Percentiles rank a stretch among this genome's conserved stretches.
Conservation (phyloP, 352 stramenopile species). For the Pythium diclinum region DNA sequence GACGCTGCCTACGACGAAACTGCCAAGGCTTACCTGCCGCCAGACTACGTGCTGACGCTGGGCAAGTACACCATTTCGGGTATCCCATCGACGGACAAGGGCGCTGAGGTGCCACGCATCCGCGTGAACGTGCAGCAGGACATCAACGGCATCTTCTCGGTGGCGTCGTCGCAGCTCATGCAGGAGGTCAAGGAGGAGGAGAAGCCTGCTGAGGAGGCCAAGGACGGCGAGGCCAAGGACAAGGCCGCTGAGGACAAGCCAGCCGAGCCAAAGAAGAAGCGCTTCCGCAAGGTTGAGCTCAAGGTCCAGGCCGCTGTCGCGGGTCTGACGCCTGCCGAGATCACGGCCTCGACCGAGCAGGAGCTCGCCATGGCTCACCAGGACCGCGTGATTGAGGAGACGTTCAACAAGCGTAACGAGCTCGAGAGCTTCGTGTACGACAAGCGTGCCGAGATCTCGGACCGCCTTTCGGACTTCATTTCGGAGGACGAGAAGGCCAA, state of each 20-base stretch:
- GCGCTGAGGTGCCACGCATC: conserved; percentile 86
- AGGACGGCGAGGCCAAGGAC: conserved; percentile 59
- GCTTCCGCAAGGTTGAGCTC: conserved; percentile 90
- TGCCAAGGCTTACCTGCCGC: conserved; percentile 55
- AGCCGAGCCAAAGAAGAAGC: conserved; percentile 92
- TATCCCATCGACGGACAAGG: conserved; percentile 70
- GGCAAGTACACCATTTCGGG: conserved; percentile 93
- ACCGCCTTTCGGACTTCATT: conserved; percentile 83
- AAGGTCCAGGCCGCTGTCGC: conserved; percentile 62
- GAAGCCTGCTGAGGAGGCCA: conserved; percentile 57
- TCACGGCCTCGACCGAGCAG: conserved; percentile 73
- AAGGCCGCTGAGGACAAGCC: conserved; percentile 74
- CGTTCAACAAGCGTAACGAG: conserved; percentile 98
- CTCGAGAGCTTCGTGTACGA: conserved; percentile 99
- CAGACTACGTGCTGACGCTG: conserved; percentile 78
- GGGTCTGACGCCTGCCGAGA: conserved; percentile 55
- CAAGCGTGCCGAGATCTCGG: conserved; percentile 96
- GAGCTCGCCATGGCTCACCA: conserved; percentile 95
- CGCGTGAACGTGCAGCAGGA: conserved; percentile 98
- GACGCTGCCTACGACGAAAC: conserved; percentile 87
- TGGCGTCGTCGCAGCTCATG: conserved; percentile 96
- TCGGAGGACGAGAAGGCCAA: conserved; percentile 86
- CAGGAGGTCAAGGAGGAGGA: conserved; percentile 93
- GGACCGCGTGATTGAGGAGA: conserved; percentile 96
- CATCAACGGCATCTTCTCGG: conserved; percentile 94